These are phyloP conservation scores for Dioscorea zingiberensis DNA, from an alignment of 106 monocot species.

Conservation along the genomic window DNA sequence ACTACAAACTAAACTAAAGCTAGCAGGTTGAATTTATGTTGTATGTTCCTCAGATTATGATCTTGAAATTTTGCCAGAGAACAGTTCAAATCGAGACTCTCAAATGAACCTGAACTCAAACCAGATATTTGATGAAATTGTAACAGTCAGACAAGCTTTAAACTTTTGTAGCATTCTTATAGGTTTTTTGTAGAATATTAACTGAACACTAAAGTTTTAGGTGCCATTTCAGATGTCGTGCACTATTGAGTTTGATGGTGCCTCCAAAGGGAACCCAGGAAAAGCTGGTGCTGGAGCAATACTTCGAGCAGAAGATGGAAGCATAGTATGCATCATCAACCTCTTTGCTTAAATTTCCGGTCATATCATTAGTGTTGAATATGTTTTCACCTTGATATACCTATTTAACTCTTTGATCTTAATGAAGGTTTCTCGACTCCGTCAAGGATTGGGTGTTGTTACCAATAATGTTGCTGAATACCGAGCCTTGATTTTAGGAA, in stretches of 20 bases:
- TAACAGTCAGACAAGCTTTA: too few species aligned
- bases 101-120: too few species aligned
- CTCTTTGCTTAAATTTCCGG: neutral
- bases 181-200: too few species aligned
- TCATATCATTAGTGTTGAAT: neutral
- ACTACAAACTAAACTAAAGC: too few species aligned
- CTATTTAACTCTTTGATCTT: neutral
- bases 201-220: too few species aligned
- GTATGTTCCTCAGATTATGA: too few species aligned
- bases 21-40: too few species aligned
- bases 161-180: too few species aligned
- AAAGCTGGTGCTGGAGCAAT: conserved; percentile 35
- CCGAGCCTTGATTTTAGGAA: conserved; percentile 10
- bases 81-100: too few species aligned
- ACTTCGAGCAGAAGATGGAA: conserved; percentile 10
- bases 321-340: conserved; percentile 9
- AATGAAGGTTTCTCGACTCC: conserved; percentile 7
- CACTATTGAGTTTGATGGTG: conserved; percentile 35
- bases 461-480: conserved; percentile 19
- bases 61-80: too few species aligned
- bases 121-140: too few species aligned
- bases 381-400: neutral
- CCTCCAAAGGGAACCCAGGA: conserved; percentile 34
- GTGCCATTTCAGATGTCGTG: conserved; percentile 7
- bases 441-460: conserved; percentile 12